phyloP scores from a whole-genome alignment of 345 rosid genomes.

The Syzygium oleosum region DNA sequence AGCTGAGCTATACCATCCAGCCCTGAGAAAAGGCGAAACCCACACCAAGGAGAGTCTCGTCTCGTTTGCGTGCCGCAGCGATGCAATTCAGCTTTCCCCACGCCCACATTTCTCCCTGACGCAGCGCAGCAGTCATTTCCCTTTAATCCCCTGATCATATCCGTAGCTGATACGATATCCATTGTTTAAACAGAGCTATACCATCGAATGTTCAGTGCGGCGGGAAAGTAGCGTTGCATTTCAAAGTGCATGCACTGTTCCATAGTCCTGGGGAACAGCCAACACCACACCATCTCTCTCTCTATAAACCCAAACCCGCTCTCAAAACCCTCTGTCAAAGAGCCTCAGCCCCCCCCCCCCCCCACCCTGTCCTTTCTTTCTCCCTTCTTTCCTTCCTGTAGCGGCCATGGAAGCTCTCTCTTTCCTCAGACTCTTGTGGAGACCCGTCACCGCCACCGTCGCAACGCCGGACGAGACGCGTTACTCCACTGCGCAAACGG shows the following conservation, averaged over 20 bases:
- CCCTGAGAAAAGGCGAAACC: neutral
- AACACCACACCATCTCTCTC: neutral
- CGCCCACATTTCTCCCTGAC: neutral
- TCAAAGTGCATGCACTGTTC: neutral
- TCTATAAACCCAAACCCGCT: neutral
- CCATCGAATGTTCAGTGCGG: neutral
- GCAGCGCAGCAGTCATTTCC: neutral
- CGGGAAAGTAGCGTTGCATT: neutral
- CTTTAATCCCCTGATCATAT: neutral
- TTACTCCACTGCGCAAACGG: neutral
- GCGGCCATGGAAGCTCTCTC: slow-evolving; percentile 3
- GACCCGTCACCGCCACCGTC: neutral
- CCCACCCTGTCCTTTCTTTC: neutral
- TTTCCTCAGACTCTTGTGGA: slow-evolving; percentile 5
- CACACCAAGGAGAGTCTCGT: too few relatives aligned
- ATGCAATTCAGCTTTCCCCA: neutral
- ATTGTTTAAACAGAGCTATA: too few relatives aligned
- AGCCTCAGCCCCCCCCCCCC: neutral
- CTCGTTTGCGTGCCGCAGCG: neutral
- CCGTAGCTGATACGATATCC: too few relatives aligned
- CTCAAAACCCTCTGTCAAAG: neutral
- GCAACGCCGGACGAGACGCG: neutral
- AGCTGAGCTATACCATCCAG: neutral
- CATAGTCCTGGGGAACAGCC: neutral
- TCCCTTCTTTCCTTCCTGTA: neutral